Evolutionary conservation across 2,329 filamentous ascomycete species (phyloP).

Genomic region (Keithomyces neogunnii): DNA sequence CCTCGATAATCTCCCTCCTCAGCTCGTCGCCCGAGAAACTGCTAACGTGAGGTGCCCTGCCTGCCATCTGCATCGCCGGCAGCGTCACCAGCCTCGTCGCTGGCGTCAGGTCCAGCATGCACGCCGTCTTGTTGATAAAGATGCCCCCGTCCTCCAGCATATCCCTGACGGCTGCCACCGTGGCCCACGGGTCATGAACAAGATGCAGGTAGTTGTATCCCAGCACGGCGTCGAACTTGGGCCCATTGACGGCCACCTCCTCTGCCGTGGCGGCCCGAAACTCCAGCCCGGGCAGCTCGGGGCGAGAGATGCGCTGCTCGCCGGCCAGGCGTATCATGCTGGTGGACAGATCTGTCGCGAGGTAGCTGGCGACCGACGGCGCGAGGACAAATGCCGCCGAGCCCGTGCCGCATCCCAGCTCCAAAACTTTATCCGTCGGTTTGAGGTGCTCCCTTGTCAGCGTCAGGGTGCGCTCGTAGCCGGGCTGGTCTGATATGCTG

Average conservation of each 20-base stretch:
- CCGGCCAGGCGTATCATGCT: slow-evolving; percentile 9
- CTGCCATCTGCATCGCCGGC: slow-evolving; percentile 5
- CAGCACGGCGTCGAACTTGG: slow-evolving; percentile 7
- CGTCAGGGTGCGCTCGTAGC: slow-evolving; percentile 10
- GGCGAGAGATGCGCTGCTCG: neutral
- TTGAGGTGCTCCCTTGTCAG: slow-evolving; percentile 6
- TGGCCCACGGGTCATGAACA: slow-evolving; percentile 8
- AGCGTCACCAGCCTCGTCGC: slow-evolving; percentile 2
- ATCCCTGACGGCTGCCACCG: slow-evolving; percentile 2
- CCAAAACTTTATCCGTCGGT: slow-evolving; percentile 8
- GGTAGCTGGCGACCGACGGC: slow-evolving; percentile 3
- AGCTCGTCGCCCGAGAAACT: slow-evolving; percentile 4
- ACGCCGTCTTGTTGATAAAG: slow-evolving; percentile 12
- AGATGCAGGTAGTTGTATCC: slow-evolving; percentile 13
- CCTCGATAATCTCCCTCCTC: neutral
- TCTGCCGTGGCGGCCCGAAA: slow-evolving; percentile 3
- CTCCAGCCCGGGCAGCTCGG: neutral
- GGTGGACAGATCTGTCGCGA: slow-evolving; percentile 10
- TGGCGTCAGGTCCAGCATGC: slow-evolving; percentile 8
- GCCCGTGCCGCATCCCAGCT: slow-evolving; percentile 13
- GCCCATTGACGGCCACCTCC: neutral
- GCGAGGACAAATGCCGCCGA: slow-evolving; percentile 11
- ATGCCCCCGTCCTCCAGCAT: slow-evolving; percentile 9
- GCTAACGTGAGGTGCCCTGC: slow-evolving; percentile 2
- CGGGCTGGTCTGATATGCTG: slow-evolving; percentile 8